A percentile compares a stretch with the other conserved stretches of the same genome.
These are phyloP conservation scores for Phytophthora sansomeana DNA, from an alignment of 352 stramenopile species.

Conservation along the genomic window DNA sequence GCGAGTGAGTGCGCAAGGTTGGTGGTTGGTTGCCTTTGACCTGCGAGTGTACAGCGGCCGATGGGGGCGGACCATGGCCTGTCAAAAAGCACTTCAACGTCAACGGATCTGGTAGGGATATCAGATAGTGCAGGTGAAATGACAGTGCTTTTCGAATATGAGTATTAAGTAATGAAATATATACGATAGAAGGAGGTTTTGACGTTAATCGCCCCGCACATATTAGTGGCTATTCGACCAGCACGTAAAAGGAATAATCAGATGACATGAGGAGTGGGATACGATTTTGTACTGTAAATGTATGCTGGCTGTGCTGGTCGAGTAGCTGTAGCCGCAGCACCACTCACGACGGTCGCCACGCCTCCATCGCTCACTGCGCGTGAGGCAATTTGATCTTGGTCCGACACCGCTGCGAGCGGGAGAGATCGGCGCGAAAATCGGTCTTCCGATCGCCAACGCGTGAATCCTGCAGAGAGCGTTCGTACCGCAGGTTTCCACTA, in stretches of 20 bases:
- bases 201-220: neutral
- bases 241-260: neutral
- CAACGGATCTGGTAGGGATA: constrained; percentile 2
- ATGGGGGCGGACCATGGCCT: constrained; percentile 34
- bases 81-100: constrained; percentile 26
- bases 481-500: constrained; percentile 14
- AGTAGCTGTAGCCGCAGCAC: neutral
- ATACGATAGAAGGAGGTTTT: neutral
- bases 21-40: constrained; percentile 11
- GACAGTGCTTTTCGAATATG: neutral
- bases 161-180: neutral
- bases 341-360: neutral
- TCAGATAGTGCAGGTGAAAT: neutral
- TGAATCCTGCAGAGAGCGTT: constrained; percentile 8
- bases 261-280: neutral
- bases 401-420: neutral
- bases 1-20: constrained; percentile 33
- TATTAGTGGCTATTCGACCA: neutral
- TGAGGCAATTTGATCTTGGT: neutral
- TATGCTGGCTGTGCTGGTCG: neutral
- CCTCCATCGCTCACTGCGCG: neutral
- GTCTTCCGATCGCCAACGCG: neutral
- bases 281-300: neutral
- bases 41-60: constrained; percentile 27
- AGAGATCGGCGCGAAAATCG: neutral